Evolutionary conservation across 805 yeast genomes (phyloP).

Genomic region (Soucietia sequanensis): DNA sequence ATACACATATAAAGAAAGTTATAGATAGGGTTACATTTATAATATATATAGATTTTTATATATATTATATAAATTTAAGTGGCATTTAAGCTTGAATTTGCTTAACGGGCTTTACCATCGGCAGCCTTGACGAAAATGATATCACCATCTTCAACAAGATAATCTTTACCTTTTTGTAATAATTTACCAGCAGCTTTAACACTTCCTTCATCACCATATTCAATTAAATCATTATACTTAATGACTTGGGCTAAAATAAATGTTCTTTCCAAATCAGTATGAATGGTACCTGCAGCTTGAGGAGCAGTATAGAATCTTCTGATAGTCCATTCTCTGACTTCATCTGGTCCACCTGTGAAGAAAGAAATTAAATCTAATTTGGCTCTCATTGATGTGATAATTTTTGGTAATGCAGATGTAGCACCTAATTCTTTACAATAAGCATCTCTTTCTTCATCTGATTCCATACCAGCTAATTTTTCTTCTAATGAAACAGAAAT

Average conservation of each 20-base stretch:
- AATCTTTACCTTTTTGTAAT: slow-evolving; percentile 89
- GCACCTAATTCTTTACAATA: slow-evolving; percentile 76
- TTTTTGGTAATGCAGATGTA: slow-evolving; percentile 78
- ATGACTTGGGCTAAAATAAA: slow-evolving; percentile 93
- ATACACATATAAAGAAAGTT: no score
- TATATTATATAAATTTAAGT: no score
- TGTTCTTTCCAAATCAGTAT: slow-evolving; percentile 91
- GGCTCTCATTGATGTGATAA: slow-evolving; percentile 82
- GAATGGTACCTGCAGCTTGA: slow-evolving; percentile 98
- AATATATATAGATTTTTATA: no score
- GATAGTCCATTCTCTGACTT: slow-evolving; percentile 98
- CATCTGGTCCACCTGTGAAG: slow-evolving; percentile 95
- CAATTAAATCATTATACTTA: slow-evolving; percentile 76
- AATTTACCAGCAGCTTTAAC: slow-evolving; percentile 89
- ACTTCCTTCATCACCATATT: slow-evolving; percentile 69
- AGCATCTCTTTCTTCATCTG: slow-evolving; percentile 76
- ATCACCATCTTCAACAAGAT: slow-evolving; percentile 94
- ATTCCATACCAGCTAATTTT: slow-evolving; percentile 81
- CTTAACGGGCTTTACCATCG: slow-evolving; percentile 73
- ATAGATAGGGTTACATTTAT: no score
- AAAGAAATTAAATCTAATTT: slow-evolving; percentile 85
- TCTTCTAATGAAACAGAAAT: slow-evolving; percentile 91
- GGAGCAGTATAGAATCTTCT: slow-evolving; percentile 92
- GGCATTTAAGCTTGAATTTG: no score
- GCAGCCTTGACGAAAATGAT: slow-evolving; percentile 90